phyloP scores from a whole-genome alignment of 768 basidiomycete species.

The Rossbeevera mucosa region DNA sequence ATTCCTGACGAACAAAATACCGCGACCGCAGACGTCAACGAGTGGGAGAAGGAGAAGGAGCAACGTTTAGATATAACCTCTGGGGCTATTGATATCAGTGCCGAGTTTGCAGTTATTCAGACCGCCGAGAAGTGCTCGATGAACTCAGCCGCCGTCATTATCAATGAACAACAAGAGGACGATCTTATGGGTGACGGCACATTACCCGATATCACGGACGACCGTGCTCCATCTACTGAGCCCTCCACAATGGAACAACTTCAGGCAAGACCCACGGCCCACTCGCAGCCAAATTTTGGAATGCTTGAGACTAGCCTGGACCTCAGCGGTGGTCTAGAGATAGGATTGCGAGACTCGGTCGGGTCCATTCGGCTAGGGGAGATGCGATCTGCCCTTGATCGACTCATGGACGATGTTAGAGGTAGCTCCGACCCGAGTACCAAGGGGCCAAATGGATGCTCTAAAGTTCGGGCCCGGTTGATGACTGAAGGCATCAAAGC shows the following conservation, averaged over 20 bases:
- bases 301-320: slow-evolving; percentile 24
- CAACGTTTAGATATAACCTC: slow-evolving; percentile 39
- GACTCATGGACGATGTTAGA: slow-evolving; percentile 65
- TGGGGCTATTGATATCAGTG: slow-evolving; percentile 35
- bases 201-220: not conserved
- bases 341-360: slow-evolving; percentile 36
- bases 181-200: not conserved
- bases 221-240: not conserved
- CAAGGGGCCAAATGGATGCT: slow-evolving; percentile 10
- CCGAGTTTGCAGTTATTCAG: slow-evolving; percentile 48
- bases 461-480: slow-evolving; percentile 24
- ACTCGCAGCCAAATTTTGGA: slow-evolving; percentile 11
- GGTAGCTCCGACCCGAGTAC: slow-evolving; percentile 25
- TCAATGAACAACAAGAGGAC: not conserved
- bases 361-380: slow-evolving; percentile 58
- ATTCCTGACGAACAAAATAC: not conserved
- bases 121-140: slow-evolving; percentile 41
- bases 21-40: not conserved
- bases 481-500: slow-evolving; percentile 33
- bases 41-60: slow-evolving; percentile 22
- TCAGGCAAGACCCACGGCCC: slow-evolving; percentile 10
- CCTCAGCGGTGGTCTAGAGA: slow-evolving; percentile 19
- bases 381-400: slow-evolving; percentile 68
- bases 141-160: slow-evolving; percentile 6
- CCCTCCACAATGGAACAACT: not conserved